A percentile compares a stretch with the other conserved stretches of the same genome.
Conservation (phyloP, 2,329 filamentous ascomycete species). For the Colletotrichum sp. region DNA sequence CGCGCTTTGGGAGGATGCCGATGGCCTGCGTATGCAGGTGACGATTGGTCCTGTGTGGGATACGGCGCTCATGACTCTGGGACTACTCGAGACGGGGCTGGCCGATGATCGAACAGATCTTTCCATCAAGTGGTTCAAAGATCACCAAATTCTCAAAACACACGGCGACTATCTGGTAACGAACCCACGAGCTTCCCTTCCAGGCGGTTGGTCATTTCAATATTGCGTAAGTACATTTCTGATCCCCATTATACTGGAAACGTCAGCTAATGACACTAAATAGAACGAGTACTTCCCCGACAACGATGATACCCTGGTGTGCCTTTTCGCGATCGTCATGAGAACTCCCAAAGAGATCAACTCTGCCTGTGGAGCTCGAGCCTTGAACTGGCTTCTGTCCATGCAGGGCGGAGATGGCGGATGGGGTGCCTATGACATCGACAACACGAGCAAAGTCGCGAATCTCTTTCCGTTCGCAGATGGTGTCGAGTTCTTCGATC, state of each 20-base stretch:
- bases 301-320: not conserved
- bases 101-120: not conserved
- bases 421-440: conserved; percentile 3
- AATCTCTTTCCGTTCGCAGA: not conserved
- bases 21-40: not conserved
- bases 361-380: not conserved
- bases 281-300: conserved; percentile 3
- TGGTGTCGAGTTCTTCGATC: conserved; percentile 1
- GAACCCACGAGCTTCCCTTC: not conserved
- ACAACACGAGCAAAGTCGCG: not conserved
- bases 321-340: not conserved
- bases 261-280: not conserved
- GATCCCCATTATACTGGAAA: not conserved
- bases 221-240: not conserved
- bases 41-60: conserved; percentile 1
- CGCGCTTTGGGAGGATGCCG: not conserved
- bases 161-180: not conserved
- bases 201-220: conserved; percentile 4
- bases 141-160: not conserved
- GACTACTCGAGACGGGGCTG: not conserved
- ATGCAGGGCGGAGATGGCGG: conserved; percentile 6
- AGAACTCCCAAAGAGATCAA: not conserved
- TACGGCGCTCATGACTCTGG: not conserved
- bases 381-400: not conserved
- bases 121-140: conserved; percentile 2